phyloP scores from a whole-genome alignment of 495 filamentous ascomycete genomes.

The Talaromyces nanjingensis region DNA sequence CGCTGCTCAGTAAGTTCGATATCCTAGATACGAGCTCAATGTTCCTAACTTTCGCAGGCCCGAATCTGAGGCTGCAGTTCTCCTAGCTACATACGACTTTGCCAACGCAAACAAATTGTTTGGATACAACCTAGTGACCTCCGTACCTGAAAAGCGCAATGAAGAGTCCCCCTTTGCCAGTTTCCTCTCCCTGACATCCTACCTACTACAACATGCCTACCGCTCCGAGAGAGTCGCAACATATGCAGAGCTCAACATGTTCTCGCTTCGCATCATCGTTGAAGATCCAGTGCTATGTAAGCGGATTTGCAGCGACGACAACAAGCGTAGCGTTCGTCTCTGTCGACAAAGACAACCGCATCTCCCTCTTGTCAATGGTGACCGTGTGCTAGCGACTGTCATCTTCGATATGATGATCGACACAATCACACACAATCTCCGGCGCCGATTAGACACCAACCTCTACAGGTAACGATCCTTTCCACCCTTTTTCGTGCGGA shows the following conservation, averaged over 20 bases:
- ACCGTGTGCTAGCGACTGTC: constrained; percentile 63
- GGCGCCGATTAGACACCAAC: constrained; percentile 72
- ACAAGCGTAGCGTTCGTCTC: constrained; percentile 66
- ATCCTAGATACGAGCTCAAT: not conserved
- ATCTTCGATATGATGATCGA: constrained; percentile 84
- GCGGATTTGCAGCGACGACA: constrained; percentile 75
- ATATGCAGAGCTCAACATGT: constrained; percentile 76
- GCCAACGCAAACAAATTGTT: constrained; percentile 92
- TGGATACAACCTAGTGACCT: constrained; percentile 71
- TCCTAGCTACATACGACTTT: constrained; percentile 90
- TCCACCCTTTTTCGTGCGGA: not conserved
- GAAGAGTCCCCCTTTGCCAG: constrained; percentile 70
- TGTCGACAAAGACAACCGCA: constrained; percentile 87
- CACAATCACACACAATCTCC: constrained; percentile 89
- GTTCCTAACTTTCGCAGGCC: constrained; percentile 46
- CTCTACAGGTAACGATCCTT: constrained; percentile 57
- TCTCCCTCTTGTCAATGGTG: constrained; percentile 65
- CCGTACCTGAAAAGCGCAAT: constrained; percentile 52
- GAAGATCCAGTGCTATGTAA: constrained; percentile 85
- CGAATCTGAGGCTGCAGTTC: constrained; percentile 64
- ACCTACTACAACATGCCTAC: constrained; percentile 88
- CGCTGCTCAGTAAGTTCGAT: constrained; percentile 47
- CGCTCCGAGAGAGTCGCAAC: constrained; percentile 67
- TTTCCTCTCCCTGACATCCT: constrained; percentile 86
- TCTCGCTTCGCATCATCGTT: constrained; percentile 77